Percentiles rank a stretch among this genome's conserved stretches.
phyloP scores from a whole-genome alignment of 2,329 filamentous ascomycete genomes.

The Fusarium ambrosium region DNA sequence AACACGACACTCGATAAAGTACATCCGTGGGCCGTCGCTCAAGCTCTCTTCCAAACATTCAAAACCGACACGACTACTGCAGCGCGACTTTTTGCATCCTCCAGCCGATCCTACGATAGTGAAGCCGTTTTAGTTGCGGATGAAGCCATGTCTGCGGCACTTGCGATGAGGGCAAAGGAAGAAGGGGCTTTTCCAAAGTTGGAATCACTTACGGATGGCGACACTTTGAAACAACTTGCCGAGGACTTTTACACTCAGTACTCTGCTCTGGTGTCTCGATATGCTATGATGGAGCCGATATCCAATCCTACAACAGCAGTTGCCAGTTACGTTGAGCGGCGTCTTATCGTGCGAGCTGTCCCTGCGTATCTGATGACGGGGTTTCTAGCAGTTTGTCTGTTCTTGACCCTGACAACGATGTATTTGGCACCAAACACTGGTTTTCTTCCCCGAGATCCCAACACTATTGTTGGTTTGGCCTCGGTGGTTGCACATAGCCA shows the following conservation, averaged over 20 bases:
- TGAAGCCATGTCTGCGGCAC: conserved; percentile 50
- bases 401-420: conserved; percentile 38
- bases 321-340: conserved; percentile 47
- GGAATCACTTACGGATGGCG: conserved; percentile 42
- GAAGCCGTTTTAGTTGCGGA: conserved; percentile 49
- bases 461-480: conserved; percentile 52
- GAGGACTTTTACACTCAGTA: conserved; percentile 53
- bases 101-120: conserved; percentile 37
- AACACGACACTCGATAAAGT: conserved; percentile 39
- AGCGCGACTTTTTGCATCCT: conserved; percentile 5
- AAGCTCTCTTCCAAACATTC: conserved; percentile 39
- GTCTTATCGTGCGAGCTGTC: conserved; percentile 48
- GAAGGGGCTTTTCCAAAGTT: conserved; percentile 35
- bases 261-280: conserved; percentile 50
- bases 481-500: conserved; percentile 54
- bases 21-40: conserved; percentile 37
- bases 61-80: conserved; percentile 9
- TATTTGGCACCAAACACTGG: conserved; percentile 47
- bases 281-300: conserved; percentile 46
- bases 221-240: conserved; percentile 44
- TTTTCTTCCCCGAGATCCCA: conserved; percentile 54
- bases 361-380: conserved; percentile 51
- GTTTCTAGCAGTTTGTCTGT: conserved; percentile 46
- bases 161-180: conserved; percentile 46
- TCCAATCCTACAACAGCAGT: conserved; percentile 39